A percentile compares a stretch with the other conserved stretches of the same genome.
Evolutionary conservation across 495 filamentous ascomycete species (phyloP).

Genomic region (Xylaria acuta): DNA sequence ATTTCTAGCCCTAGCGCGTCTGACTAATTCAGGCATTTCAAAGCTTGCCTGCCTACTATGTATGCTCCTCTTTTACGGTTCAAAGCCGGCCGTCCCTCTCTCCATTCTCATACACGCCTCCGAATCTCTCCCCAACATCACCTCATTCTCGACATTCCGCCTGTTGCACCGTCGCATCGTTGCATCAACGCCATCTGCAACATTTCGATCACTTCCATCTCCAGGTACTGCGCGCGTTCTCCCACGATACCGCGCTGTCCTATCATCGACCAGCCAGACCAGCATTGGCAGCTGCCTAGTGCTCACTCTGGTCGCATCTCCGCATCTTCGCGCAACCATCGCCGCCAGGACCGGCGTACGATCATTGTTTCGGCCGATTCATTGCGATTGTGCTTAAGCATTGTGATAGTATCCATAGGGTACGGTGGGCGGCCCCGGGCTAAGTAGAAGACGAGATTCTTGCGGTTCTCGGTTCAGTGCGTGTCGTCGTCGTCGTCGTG

Average conservation of each 20-base stretch:
- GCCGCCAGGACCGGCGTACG: slow-evolving; percentile 20
- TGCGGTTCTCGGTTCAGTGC: slow-evolving; percentile 36
- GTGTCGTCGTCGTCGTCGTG: slow-evolving; percentile 24
- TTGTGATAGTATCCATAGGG: slow-evolving; percentile 35
- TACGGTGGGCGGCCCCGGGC: slow-evolving; percentile 40
- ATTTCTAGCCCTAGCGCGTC: slow-evolving; percentile 17
- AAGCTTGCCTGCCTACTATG: slow-evolving; percentile 3
- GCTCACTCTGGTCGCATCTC: slow-evolving; percentile 4
- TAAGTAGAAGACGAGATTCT: slow-evolving; percentile 39
- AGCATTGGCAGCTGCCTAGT: background rate
- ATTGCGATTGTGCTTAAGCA: slow-evolving; percentile 23
- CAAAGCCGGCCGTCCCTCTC: slow-evolving; percentile 15
- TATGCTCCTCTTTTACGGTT: slow-evolving; percentile 15
- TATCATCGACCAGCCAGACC: background rate
- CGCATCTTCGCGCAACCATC: slow-evolving; percentile 4
- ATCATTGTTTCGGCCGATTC: slow-evolving; percentile 26
- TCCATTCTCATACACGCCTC: slow-evolving; percentile 1
- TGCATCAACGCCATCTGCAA: background rate
- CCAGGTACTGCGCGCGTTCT: background rate
- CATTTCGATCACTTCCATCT: background rate
- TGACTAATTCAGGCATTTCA: slow-evolving; percentile 28
- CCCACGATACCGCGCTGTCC: background rate
- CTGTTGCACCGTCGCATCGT: background rate
- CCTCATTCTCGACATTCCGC: background rate
- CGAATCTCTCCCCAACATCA: slow-evolving; percentile 12